Evolutionary conservation across 176 grass and related monocot genomes (phyloP).

Genomic region (Phyllostachys edulis): DNA sequence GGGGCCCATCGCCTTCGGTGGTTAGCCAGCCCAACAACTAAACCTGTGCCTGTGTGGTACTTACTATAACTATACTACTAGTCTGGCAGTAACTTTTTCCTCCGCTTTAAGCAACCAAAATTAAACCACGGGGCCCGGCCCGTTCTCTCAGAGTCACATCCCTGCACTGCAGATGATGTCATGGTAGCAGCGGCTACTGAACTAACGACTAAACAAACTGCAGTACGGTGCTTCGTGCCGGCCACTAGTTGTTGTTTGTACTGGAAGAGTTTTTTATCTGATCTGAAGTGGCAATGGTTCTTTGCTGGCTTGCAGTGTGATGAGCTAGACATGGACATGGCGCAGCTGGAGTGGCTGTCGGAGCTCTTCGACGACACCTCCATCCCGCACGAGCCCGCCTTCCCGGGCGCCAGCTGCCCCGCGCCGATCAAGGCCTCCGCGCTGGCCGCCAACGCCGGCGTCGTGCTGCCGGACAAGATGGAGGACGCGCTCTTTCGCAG

Average conservation of each 20-base stretch:
- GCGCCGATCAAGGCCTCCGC: slow-evolving; percentile 34
- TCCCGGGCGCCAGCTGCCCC: slow-evolving; percentile 17
- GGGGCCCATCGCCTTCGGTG: slow-evolving; percentile 36
- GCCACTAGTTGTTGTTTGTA: neutral
- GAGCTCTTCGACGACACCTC: slow-evolving; percentile 72
- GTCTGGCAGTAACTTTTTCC: neutral
- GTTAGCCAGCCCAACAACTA: slow-evolving; percentile 44
- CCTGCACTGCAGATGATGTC: neutral
- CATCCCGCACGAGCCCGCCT: slow-evolving; percentile 51
- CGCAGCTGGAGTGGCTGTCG: slow-evolving; percentile 88
- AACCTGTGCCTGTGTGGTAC: neutral
- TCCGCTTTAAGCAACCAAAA: slow-evolving; percentile 44
- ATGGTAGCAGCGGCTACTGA: neutral
- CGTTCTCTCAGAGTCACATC: neutral
- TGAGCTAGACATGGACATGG: slow-evolving; percentile 82
- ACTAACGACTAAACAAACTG: no score
- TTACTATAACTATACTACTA: neutral
- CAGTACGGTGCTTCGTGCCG: no score
- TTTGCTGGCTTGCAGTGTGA: slow-evolving; percentile 55
- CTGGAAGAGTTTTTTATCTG: neutral
- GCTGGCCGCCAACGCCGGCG: slow-evolving; percentile 32
- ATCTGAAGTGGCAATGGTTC: slow-evolving; percentile 12
- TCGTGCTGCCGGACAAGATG: slow-evolving; percentile 39
- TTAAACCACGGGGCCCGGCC: neutral
- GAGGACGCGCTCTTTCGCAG: slow-evolving; percentile 62